Percentiles rank a stretch among this genome's conserved stretches.
These are phyloP conservation scores for Plicaturopsis crispa DNA, from an alignment of 768 basidiomycete genomes.

Conservation along the genomic window DNA sequence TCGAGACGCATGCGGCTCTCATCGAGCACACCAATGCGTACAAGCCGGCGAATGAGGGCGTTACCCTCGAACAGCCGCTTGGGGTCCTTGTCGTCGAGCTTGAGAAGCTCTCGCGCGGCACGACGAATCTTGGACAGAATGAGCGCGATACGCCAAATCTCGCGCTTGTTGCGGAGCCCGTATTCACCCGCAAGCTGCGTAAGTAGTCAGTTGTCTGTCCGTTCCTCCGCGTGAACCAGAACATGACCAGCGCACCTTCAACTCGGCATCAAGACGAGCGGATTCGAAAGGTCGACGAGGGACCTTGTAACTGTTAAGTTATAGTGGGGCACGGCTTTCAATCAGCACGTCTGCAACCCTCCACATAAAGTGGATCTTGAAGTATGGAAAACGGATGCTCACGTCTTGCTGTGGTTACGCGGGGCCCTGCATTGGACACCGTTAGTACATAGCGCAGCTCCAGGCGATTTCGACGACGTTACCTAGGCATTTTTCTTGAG, in stretches of 20 bases:
- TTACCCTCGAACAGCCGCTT: slow-evolving; percentile 99
- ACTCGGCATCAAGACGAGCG: slow-evolving; percentile 97
- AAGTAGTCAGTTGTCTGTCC: background rate
- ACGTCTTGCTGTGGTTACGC: slow-evolving; percentile 92
- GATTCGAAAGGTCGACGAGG: slow-evolving; percentile 95
- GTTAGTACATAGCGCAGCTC: slow-evolving; percentile 24
- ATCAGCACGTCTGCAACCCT: slow-evolving; percentile 61
- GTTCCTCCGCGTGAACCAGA: background rate
- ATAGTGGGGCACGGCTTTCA: slow-evolving; percentile 57
- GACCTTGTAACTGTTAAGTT: slow-evolving; percentile 86
- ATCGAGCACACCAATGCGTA: slow-evolving; percentile 99
- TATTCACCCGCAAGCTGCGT: slow-evolving; percentile 96
- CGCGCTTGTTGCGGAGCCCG: slow-evolving; percentile 99
- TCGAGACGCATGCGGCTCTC: slow-evolving; percentile 99
- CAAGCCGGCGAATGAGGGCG: slow-evolving; percentile 91
- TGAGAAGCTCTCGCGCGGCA: slow-evolving; percentile 99
- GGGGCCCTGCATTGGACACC: slow-evolving; percentile 59
- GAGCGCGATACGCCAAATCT: slow-evolving; percentile 99
- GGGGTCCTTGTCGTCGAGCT: slow-evolving; percentile 98
- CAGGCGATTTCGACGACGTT: slow-evolving; percentile 23
- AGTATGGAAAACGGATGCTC: slow-evolving; percentile 46
- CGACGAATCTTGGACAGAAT: slow-evolving; percentile 99
- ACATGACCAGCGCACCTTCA: slow-evolving; percentile 63
- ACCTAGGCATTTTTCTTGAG: slow-evolving; percentile 85
- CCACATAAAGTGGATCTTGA: slow-evolving; percentile 67